phyloP scores from a whole-genome alignment of 2,329 filamentous ascomycete species.

The Chrysoporthe austroafricana region DNA sequence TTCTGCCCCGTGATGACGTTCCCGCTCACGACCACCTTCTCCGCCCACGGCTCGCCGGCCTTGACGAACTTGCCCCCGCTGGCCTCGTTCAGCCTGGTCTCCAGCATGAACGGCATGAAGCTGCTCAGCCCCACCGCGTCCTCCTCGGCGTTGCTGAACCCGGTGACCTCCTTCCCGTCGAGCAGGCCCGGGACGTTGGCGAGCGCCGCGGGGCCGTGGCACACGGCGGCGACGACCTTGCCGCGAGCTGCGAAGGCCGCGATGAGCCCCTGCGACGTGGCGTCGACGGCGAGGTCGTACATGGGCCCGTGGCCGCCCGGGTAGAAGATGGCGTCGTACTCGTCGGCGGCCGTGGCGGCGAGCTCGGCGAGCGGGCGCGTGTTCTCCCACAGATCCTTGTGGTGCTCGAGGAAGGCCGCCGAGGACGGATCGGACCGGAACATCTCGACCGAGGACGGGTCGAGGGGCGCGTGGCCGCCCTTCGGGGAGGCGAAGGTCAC shows the following conservation, averaged over 20 bases:
- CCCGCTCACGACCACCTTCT: slow-evolving; percentile 55
- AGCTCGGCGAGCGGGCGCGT: slow-evolving; percentile 63
- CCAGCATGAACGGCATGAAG: slow-evolving; percentile 63
- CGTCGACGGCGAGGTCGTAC: slow-evolving; percentile 66
- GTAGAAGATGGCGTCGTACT: slow-evolving; percentile 64
- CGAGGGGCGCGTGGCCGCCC: slow-evolving; percentile 65
- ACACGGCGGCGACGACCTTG: slow-evolving; percentile 69
- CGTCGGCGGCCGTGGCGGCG: slow-evolving; percentile 56
- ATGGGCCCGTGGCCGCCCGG: slow-evolving; percentile 66
- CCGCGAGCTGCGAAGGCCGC: slow-evolving; percentile 63
- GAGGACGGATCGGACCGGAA: slow-evolving; percentile 59
- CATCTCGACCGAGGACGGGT: slow-evolving; percentile 59
- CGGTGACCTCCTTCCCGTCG: slow-evolving; percentile 60
- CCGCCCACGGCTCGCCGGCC: slow-evolving; percentile 53
- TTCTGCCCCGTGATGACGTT: slow-evolving; percentile 63
- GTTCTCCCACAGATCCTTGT: slow-evolving; percentile 65
- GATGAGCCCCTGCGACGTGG: slow-evolving; percentile 61
- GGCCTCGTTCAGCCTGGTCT: slow-evolving; percentile 54
- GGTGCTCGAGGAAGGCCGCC: slow-evolving; percentile 57
- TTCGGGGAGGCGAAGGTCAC: slow-evolving; percentile 64
- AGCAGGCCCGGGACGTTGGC: slow-evolving; percentile 62
- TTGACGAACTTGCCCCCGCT: slow-evolving; percentile 60
- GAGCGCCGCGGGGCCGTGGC: slow-evolving; percentile 69
- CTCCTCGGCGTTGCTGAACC: slow-evolving; percentile 63
- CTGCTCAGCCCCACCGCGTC: slow-evolving; percentile 44